phyloP scores from a whole-genome alignment of 208 protist genomes.

The Trypanosoma lewisi region DNA sequence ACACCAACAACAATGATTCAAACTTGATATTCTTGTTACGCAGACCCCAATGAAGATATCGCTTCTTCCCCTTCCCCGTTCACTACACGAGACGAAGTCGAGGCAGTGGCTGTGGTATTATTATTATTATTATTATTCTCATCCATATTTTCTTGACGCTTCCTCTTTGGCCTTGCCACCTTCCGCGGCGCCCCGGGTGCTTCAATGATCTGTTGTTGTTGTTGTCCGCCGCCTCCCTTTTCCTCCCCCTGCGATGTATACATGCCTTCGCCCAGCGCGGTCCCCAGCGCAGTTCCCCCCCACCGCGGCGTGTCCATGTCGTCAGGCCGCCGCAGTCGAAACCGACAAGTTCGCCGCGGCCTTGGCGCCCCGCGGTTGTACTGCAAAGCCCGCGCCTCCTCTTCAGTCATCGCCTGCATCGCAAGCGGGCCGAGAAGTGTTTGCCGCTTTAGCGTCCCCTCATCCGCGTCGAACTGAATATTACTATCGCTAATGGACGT shows the following conservation, averaged over 20 bases:
- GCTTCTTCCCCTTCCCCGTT: too few species aligned
- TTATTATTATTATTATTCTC: too few species aligned
- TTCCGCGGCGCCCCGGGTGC: slow-evolving; percentile 51
- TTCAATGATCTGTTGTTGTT: slow-evolving; percentile 26
- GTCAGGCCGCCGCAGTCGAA: slow-evolving; percentile 18
- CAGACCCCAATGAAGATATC: not conserved
- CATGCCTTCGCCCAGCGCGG: too few species aligned
- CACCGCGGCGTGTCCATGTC: not conserved
- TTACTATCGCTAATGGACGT: not conserved
- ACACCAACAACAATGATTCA: not conserved
- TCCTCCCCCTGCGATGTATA: not conserved
- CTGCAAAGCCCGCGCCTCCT: slow-evolving; percentile 19
- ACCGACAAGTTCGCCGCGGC: slow-evolving; percentile 19
- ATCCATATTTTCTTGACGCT: slow-evolving; percentile 13
- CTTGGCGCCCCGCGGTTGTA: slow-evolving; percentile 19
- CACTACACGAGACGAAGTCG: not conserved
- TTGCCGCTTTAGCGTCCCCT: slow-evolving; percentile 1
- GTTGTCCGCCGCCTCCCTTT: too few species aligned
- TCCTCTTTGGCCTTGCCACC: slow-evolving; percentile 42
- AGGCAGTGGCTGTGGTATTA: not conserved
- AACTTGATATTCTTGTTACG: not conserved
- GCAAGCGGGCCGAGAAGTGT: slow-evolving; percentile 18
- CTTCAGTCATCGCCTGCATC: slow-evolving; percentile 13
- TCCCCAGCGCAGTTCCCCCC: not conserved
- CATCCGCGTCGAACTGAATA: slow-evolving; percentile 22